These are phyloP conservation scores for Avicennia marina DNA, from an alignment of 257 asterid species.

Conservation along the genomic window DNA sequence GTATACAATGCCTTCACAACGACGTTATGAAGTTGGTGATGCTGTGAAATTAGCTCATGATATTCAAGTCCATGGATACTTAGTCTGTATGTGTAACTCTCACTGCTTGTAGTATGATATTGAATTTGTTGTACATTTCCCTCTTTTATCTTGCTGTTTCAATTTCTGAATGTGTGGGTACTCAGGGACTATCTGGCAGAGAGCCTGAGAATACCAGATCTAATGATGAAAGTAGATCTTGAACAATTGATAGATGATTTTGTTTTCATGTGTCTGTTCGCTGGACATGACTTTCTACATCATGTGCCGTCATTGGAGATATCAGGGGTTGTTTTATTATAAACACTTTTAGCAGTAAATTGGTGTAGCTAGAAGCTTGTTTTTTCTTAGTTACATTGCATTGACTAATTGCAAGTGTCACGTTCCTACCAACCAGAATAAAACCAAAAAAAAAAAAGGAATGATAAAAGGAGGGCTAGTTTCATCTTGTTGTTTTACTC, in stretches of 20 bases:
- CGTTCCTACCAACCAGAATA: neutral
- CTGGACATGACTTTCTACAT: constrained; percentile 80
- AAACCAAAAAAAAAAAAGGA: no score
- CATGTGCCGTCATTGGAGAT: constrained; percentile 62
- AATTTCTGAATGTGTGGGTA: constrained; percentile 88
- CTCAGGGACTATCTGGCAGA: constrained; percentile 83
- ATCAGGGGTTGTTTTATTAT: constrained; percentile 47
- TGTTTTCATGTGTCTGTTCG: constrained; percentile 87
- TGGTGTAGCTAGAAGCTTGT: constrained; percentile 14
- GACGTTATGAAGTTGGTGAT: no score
- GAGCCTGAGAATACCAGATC: constrained; percentile 65
- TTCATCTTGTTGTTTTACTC: constrained; percentile 9
- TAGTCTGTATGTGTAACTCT: no score
- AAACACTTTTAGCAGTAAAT: constrained; percentile 17
- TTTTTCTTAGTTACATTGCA: neutral
- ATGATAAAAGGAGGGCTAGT: no score
- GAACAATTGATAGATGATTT: constrained; percentile 96
- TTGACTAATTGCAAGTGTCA: neutral
- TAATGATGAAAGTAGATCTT: constrained; percentile 70
- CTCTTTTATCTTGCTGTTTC: no score
- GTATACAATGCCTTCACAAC: no score
- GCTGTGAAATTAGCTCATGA: no score
- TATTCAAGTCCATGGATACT: no score
- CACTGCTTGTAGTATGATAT: no score
- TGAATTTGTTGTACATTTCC: no score